A percentile compares a stretch with the other conserved stretches of the same genome.
These are phyloP conservation scores for Pythium biforme DNA, from an alignment of 352 stramenopile species.

Conservation along the genomic window DNA sequence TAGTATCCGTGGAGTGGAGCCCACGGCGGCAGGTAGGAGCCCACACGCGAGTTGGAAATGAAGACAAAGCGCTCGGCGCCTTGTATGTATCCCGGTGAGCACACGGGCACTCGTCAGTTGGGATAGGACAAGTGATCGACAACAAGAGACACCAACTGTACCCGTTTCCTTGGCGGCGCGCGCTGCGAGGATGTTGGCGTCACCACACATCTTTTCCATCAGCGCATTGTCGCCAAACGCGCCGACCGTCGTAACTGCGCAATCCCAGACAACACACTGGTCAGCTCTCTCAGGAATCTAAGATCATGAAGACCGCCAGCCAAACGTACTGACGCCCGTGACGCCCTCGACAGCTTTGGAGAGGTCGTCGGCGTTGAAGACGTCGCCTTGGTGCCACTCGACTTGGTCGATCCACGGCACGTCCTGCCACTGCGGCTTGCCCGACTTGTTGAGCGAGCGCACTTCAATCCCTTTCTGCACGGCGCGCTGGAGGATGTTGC, in stretches of 20 bases:
- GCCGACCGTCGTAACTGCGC: constrained; percentile 80
- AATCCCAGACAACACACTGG: not conserved
- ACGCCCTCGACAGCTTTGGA: constrained; percentile 65
- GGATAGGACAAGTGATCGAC: too few relatives aligned
- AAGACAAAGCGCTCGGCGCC: constrained; percentile 85
- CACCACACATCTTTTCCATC: constrained; percentile 89
- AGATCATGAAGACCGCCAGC: not conserved
- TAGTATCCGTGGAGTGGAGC: constrained; percentile 88
- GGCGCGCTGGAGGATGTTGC: constrained; percentile 87
- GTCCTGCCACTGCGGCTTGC: constrained; percentile 78
- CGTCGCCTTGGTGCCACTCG: constrained; percentile 84
- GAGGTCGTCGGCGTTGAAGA: constrained; percentile 74
- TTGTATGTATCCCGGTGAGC: too few relatives aligned
- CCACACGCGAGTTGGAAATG: constrained; percentile 90
- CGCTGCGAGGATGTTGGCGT: constrained; percentile 81
- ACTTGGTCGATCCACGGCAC: constrained; percentile 83
- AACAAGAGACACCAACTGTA: not conserved
- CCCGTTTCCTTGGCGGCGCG: constrained; percentile 71
- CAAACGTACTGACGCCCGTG: constrained; percentile 73
- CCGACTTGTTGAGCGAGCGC: constrained; percentile 82
- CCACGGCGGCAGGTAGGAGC: constrained; percentile 66
- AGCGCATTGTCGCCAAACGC: constrained; percentile 87
- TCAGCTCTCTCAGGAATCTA: not conserved
- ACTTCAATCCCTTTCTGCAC: constrained; percentile 87
- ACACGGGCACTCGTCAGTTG: too few relatives aligned